A percentile compares a stretch with the other conserved stretches of the same genome.
Conservation (phyloP, 2,329 filamentous ascomycete species). For the Xenosphaeropsis pyriputrescens region DNA sequence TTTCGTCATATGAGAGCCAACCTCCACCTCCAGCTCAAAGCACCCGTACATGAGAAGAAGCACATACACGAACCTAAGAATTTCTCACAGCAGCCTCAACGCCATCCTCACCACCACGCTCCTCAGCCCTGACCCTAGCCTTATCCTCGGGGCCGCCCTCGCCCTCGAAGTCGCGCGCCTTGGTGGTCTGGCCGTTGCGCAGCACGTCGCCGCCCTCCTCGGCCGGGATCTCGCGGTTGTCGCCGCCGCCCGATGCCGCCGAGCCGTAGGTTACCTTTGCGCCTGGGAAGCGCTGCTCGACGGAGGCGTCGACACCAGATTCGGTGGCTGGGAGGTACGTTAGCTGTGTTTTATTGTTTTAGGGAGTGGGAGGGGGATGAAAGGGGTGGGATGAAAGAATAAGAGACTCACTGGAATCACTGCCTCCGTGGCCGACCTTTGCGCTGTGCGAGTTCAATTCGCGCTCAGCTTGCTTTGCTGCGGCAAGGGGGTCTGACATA, state of each 20-base stretch:
- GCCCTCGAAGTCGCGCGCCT: constrained; percentile 31
- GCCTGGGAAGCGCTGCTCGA: constrained; percentile 26
- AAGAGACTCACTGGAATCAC: constrained; percentile 20
- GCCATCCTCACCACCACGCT: constrained; percentile 11
- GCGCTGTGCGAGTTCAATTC: constrained; percentile 28
- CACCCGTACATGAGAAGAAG: no score
- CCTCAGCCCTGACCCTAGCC: constrained; percentile 19
- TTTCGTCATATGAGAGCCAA: no score
- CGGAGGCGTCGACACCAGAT: constrained; percentile 29
- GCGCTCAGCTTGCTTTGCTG: constrained; percentile 30
- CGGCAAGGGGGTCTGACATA: constrained; percentile 29
- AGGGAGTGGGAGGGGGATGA: not conserved
- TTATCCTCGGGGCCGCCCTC: constrained; percentile 30
- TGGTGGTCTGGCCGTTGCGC: constrained; percentile 20
- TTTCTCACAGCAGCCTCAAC: not conserved
- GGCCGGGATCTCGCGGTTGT: constrained; percentile 30
- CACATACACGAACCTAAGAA: no score
- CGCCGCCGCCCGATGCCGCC: constrained; percentile 24
- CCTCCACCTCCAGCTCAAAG: no score
- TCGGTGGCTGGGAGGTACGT: constrained; percentile 20
- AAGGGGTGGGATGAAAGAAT: not conserved
- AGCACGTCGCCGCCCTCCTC: constrained; percentile 28
- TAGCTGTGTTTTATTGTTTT: no score
- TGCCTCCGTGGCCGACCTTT: constrained; percentile 19
- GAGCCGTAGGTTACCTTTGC: constrained; percentile 25